These are phyloP conservation scores for Floccularia luteovirens DNA, from an alignment of 768 basidiomycete genomes.

Conservation along the genomic window DNA sequence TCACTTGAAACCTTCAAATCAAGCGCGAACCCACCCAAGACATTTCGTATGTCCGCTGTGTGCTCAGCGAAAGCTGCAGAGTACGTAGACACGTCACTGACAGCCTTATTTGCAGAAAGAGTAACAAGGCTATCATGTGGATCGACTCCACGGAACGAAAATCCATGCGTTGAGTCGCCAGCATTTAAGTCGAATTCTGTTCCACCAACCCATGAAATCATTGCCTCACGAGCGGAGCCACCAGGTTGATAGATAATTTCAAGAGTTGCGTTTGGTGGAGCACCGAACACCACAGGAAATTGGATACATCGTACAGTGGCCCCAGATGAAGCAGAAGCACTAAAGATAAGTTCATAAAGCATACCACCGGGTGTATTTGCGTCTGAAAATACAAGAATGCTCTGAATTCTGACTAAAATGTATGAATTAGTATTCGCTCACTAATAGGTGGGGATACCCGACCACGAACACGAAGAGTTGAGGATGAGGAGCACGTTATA, in stretches of 20 bases:
- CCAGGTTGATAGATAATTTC: conserved; percentile 24
- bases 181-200: conserved; percentile 63
- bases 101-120: conserved; percentile 22
- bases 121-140: conserved; percentile 40
- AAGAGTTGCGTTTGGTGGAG: conserved; percentile 36
- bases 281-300: conserved; percentile 18
- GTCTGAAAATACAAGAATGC: too few relatives aligned
- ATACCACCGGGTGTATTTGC: conserved; percentile 44
- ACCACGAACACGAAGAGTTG: conserved; percentile 50
- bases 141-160: conserved; percentile 57
- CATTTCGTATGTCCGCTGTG: conserved; percentile 37
- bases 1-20: conserved; percentile 53
- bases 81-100: conserved; percentile 21
- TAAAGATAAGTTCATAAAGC: conserved; percentile 56
- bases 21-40: conserved; percentile 42
- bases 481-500: conserved; percentile 50
- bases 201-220: conserved; percentile 69
- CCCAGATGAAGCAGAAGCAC: conserved; percentile 29
- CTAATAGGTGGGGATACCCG: too few relatives aligned
- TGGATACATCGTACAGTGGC: conserved; percentile 21
- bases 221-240: conserved; percentile 39
- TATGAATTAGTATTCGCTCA: too few relatives aligned
- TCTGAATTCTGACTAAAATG: too few relatives aligned
- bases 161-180: conserved; percentile 45
- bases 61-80: conserved; percentile 36